Base-by-base conservation (phyloP, 75 land plant species). In the Picea glauca region DNA sequence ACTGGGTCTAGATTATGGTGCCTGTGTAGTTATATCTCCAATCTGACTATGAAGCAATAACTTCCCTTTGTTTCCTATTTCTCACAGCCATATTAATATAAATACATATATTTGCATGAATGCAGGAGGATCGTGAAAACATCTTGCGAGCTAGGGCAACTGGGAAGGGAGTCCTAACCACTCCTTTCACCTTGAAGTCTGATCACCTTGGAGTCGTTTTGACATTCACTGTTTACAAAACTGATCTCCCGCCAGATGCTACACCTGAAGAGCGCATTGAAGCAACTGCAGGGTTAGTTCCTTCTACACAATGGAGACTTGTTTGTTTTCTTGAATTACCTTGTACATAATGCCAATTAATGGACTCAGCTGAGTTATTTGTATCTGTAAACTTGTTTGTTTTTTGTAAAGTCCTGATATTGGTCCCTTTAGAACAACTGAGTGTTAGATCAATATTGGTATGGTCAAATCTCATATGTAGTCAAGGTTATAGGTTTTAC, bases 71-170 rank as follows among this genome's bases (percentile, higher is more conserved):
- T 63, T 63, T 63, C 32, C 43, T 21, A n/a, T 8, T 70, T 50
- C 12, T 50, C 11, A 50, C 12, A 50, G 12, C 12, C 1, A 43
- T 21, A 43, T 43, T 43, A 43, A 20, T 70, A n/a, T 70, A 20
- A 50, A 40, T 70, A 14, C 54, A 43, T 70, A n/a, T 35, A 70
- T 20, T 70, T 43, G 74, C 14, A 70, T 70, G 13, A 12, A 30
- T 82, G 31, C 83, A 94, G 99, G 98, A 94, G 82, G 99, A 96
- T 60, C 82, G 98, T 38, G 93, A 93, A 33, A 96, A 96, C 78
- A 85, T 96, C 32, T 80, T 96, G 60, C 88, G 98, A 64, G 98
- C 99, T 5, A 84, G 95, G 82, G 88, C 82, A 79, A 83, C 92
- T 56, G 99, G 98, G 32, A 94, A 92, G 62, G 99, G 98, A 26